phyloP scores from a whole-genome alignment of 768 basidiomycete species.

The Lentinula boryana region DNA sequence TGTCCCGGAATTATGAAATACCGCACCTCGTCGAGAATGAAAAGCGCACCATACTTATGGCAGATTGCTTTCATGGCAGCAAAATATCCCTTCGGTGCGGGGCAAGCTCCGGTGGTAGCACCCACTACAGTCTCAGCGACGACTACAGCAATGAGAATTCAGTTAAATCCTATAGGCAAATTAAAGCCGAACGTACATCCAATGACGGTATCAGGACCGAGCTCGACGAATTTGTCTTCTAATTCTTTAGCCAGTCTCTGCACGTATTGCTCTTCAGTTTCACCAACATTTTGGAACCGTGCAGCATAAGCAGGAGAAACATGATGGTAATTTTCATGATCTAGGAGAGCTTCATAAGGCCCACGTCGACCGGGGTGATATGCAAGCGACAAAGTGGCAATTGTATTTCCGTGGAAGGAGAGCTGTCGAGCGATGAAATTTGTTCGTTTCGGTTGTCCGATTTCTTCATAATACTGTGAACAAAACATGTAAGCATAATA shows the following conservation, averaged over 20 bases:
- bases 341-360: slow-evolving; percentile 62
- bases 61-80: slow-evolving; percentile 81
- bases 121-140: slow-evolving; percentile 86
- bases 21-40: slow-evolving; percentile 78
- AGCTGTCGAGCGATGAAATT: slow-evolving; percentile 77
- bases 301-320: slow-evolving; percentile 85
- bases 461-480: slow-evolving; percentile 63
- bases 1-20: background rate
- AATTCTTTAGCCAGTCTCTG: slow-evolving; percentile 72
- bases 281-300: slow-evolving; percentile 64
- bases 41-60: slow-evolving; percentile 67
- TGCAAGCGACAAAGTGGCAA: slow-evolving; percentile 63
- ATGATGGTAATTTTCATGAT: slow-evolving; percentile 68
- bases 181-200: slow-evolving; percentile 49
- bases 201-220: slow-evolving; percentile 79
- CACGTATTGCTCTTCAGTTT: slow-evolving; percentile 77
- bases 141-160: slow-evolving; percentile 33
- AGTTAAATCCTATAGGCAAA: background rate
- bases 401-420: slow-evolving; percentile 84
- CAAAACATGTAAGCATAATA: background rate
- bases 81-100: slow-evolving; percentile 82
- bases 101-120: slow-evolving; percentile 71
- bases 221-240: slow-evolving; percentile 77
- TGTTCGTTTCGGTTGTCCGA: slow-evolving; percentile 58
- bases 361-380: slow-evolving; percentile 62